Base-by-base conservation (phyloP, 2,329 filamentous ascomycete species). In the Sarocladiaceae sp. region DNA sequence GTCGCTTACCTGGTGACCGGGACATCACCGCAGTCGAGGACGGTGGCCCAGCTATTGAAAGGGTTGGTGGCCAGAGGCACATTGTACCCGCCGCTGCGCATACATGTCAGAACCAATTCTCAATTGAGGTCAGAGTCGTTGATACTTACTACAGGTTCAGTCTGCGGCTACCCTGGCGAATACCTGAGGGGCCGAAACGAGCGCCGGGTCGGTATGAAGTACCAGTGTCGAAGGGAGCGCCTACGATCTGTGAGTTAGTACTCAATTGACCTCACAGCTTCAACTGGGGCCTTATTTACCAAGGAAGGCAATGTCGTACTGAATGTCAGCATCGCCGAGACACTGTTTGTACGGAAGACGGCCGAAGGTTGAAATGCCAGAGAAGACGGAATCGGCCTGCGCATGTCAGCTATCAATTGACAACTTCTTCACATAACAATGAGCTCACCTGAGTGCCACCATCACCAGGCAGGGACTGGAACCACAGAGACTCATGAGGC, bases 371-470 rank as follows among this genome's bases (percentile, higher is more conserved):
- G 87, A 88, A 62, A 95, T 94, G 25, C 90, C 90, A 1, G 88
- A 93, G 71, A 94, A 95, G 53, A 94, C 88, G 1, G 88, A 91
- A 66, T 95, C 89, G 54, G 89, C 89, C 86, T 92, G 52, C 31
- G 39, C 44, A 17, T 42, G 28, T 28, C 12, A 51, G 15, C 18
- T n/a, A 18, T 26, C 15, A 25, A 26, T n/a, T 10, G 20, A 2
- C 22, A 26, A 15, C 17, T 52, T 3, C 8, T 22, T 15, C 33
- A 36, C 6, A 17, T 15, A 25, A 29, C 13, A 40, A 2, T 2
- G 2, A 6, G 25, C 72, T 47, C 62, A 88, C 87, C 77, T 94
- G 88, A 35, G 83, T 94, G 52, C 89, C 90, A 23, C 90, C 89
- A 68, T 94, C 90, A 31, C 89, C 90, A 3, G 90, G 90, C 4